These are phyloP conservation scores for Apiospora kogelbergensis DNA, from an alignment of 2,329 filamentous ascomycete species.

Conservation along the genomic window DNA sequence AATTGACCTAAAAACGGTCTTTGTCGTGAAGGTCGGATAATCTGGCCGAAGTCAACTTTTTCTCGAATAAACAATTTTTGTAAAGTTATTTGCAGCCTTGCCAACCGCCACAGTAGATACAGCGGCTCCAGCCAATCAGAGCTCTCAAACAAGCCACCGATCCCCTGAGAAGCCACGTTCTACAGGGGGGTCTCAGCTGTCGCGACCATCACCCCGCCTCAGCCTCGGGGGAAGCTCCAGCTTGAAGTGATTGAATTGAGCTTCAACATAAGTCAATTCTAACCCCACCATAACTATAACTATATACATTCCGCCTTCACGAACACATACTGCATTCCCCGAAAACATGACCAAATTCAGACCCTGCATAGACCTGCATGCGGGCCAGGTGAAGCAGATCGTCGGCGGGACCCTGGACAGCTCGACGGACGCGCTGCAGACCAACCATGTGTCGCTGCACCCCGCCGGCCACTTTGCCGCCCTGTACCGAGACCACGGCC, in stretches of 20 bases:
- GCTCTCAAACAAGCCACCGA: background rate
- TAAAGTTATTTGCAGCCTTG: background rate
- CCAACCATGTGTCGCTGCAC: conserved; percentile 87
- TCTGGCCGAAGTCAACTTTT: background rate
- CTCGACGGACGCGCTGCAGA: conserved; percentile 67
- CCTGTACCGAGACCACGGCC: conserved; percentile 73
- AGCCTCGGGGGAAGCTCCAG: conserved; percentile 13
- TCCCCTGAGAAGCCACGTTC: background rate
- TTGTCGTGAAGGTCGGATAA: background rate
- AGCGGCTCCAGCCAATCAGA: background rate
- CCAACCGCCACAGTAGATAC: background rate
- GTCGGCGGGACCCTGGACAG: conserved; percentile 88
- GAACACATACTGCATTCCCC: background rate
- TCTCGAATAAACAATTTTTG: background rate
- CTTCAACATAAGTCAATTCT: background rate
- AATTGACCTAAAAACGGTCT: background rate
- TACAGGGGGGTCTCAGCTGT: background rate
- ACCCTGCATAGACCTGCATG: conserved; percentile 95
- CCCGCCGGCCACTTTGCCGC: conserved; percentile 78
- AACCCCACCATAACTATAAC: conserved; percentile 16
- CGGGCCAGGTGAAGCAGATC: conserved; percentile 98
- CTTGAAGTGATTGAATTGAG: background rate
- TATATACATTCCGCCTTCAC: background rate
- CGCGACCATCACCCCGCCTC: conserved; percentile 18
- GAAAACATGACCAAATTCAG: conserved; percentile 83